A percentile compares a stretch with the other conserved stretches of the same genome.
These are phyloP conservation scores for Phytophthora melonis DNA, from an alignment of 352 stramenopile genomes.

Conservation along the genomic window DNA sequence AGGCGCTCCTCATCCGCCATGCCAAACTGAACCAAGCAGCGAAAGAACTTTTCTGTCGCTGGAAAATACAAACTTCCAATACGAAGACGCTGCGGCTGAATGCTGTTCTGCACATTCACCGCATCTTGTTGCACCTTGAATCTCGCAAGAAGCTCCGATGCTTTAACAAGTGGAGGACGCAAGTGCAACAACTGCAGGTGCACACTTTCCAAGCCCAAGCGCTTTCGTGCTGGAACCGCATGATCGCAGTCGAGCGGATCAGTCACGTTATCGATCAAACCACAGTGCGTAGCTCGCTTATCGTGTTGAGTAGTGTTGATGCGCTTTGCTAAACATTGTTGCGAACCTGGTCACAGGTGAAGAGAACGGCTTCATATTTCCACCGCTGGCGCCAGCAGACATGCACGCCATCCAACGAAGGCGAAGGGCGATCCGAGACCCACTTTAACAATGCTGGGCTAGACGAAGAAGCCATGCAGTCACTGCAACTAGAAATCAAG, in stretches of 20 bases:
- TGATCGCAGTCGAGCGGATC: slow-evolving; percentile 72
- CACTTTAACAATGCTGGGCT: slow-evolving; percentile 5
- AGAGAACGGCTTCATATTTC: slow-evolving; percentile 49
- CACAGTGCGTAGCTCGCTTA: slow-evolving; percentile 35
- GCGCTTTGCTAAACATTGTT: slow-evolving; percentile 7
- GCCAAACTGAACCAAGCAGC: slow-evolving; percentile 41
- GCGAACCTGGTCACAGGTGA: slow-evolving; percentile 35
- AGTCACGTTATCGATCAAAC: slow-evolving; percentile 49
- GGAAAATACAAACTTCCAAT: slow-evolving; percentile 50
- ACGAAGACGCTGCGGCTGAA: slow-evolving; percentile 37
- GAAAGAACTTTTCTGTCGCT: slow-evolving; percentile 50
- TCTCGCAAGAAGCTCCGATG: slow-evolving; percentile 36
- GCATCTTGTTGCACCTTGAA: slow-evolving; percentile 46
- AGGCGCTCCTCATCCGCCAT: slow-evolving; percentile 64
- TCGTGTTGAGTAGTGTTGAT: not conserved
- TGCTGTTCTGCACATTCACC: slow-evolving; percentile 55
- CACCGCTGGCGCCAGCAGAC: slow-evolving; percentile 42
- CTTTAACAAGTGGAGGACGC: slow-evolving; percentile 55
- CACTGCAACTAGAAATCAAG: slow-evolving; percentile 71
- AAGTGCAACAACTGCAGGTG: slow-evolving; percentile 45
- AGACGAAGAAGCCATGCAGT: slow-evolving; percentile 40
- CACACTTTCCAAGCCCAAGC: slow-evolving; percentile 55
- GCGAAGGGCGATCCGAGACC: not conserved
- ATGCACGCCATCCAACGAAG: not conserved
- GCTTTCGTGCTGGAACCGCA: slow-evolving; percentile 70